A percentile compares a stretch with the other conserved stretches of the same genome.
phyloP scores from a whole-genome alignment of 2,329 filamentous ascomycete genomes.

The Neofusicoccum sp. region DNA sequence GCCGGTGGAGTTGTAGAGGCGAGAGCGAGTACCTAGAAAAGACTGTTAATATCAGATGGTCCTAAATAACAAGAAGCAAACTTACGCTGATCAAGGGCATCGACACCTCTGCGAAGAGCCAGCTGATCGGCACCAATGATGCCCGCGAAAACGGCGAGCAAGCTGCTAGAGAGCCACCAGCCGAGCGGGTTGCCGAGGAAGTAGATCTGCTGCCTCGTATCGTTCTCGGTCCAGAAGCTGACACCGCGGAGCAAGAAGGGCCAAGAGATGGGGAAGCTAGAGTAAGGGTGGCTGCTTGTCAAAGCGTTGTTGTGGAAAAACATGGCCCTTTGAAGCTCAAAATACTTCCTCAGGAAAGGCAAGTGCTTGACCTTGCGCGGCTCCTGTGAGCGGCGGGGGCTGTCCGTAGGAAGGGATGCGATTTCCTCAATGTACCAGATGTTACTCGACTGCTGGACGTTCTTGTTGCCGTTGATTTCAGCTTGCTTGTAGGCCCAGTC shows the following conservation, averaged over 20 bases:
- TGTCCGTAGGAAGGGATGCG: slow-evolving; percentile 70
- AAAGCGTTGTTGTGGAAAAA: slow-evolving; percentile 99
- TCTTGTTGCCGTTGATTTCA: slow-evolving; percentile 99
- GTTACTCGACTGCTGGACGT: slow-evolving; percentile 83
- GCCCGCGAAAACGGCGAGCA: slow-evolving; percentile 89
- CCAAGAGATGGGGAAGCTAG: slow-evolving; percentile 94
- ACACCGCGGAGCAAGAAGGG: slow-evolving; percentile 95
- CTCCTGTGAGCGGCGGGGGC: slow-evolving; percentile 71
- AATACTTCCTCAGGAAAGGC: slow-evolving; percentile 90
- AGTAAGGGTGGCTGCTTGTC: slow-evolving; percentile 94
- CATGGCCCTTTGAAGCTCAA: slow-evolving; percentile 96
- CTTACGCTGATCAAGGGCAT: slow-evolving; percentile 85
- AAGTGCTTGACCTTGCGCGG: slow-evolving; percentile 76
- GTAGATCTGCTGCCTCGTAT: slow-evolving; percentile 95
- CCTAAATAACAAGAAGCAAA: neutral
- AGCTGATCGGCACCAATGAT: slow-evolving; percentile 92
- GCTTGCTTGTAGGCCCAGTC: slow-evolving; percentile 98
- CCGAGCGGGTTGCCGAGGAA: slow-evolving; percentile 95
- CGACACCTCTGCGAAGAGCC: slow-evolving; percentile 85
- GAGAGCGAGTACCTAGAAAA: slow-evolving; percentile 73
- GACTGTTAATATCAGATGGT: slow-evolving; percentile 31
- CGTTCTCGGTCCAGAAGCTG: slow-evolving; percentile 98
- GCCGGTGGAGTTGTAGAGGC: slow-evolving; percentile 95
- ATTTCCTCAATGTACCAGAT: slow-evolving; percentile 94
- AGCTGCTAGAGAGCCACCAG: slow-evolving; percentile 93